phyloP scores from a whole-genome alignment of 225 moss, liverwort and hornwort species.

The Takakia lepidozioides region DNA sequence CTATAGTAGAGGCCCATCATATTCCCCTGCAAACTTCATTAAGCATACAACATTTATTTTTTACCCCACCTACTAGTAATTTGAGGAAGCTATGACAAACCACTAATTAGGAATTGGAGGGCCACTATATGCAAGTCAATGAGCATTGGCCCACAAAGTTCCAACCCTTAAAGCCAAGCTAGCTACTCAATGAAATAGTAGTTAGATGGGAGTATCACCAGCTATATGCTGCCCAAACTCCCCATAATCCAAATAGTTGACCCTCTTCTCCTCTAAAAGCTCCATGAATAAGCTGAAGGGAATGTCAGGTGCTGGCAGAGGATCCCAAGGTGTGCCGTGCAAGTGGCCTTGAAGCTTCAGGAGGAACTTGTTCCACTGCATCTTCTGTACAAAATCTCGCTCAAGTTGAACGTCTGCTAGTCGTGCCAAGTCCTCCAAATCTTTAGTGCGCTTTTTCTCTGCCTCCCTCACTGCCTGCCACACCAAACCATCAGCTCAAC shows the following conservation, averaged over 20 bases:
- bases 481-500: neutral
- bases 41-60: no score
- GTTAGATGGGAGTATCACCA: constrained; percentile 31
- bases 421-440: constrained; percentile 31
- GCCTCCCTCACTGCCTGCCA: constrained; percentile 19
- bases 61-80: no score
- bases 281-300: constrained; percentile 48
- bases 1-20: no score
- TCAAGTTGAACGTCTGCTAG: constrained; percentile 42
- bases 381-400: constrained; percentile 36
- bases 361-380: constrained; percentile 34
- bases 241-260: constrained; percentile 58
- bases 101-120: neutral
- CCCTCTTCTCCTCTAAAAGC: constrained; percentile 39
- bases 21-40: no score
- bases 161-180: neutral
- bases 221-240: constrained; percentile 56
- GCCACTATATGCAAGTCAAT: neutral
- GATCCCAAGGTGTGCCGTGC: constrained; percentile 54
- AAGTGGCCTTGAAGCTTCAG: constrained; percentile 45
- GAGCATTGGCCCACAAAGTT: neutral
- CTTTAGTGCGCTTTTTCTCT: constrained; percentile 26
- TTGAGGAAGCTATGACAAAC: no score
- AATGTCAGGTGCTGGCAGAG: constrained; percentile 47
- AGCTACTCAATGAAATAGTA: no score